Evolutionary conservation across 495 filamentous ascomycete species (phyloP).

Genomic region (Friedmanniomyces endolithicus): DNA sequence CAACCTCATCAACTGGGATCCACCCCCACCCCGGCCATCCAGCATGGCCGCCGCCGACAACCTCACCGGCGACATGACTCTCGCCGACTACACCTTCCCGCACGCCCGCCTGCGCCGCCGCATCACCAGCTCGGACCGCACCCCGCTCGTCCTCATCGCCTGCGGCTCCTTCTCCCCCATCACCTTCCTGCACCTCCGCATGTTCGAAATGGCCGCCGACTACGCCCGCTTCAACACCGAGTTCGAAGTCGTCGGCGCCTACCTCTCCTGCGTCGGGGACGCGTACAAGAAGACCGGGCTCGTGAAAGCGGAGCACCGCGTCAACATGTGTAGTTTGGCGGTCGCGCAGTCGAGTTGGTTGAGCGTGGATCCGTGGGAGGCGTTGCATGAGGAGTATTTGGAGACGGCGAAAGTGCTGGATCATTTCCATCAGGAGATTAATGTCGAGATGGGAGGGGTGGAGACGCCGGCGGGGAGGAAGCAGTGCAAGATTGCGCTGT

Average conservation of each 20-base stretch:
- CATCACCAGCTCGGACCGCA: conserved; percentile 44
- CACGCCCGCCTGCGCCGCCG: conserved; percentile 51
- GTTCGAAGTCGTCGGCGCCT: conserved; percentile 77
- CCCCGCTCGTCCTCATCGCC: conserved; percentile 54
- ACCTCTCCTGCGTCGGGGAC: conserved; percentile 68
- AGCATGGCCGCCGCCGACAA: conserved; percentile 13
- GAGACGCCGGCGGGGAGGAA: conserved; percentile 48
- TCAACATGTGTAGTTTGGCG: conserved; percentile 63
- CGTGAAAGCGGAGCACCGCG: conserved; percentile 59
- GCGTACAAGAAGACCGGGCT: conserved; percentile 86
- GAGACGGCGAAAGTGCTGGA: conserved; percentile 81
- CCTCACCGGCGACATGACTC: conserved; percentile 8
- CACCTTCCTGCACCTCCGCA: conserved; percentile 79
- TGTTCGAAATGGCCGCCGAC: conserved; percentile 87
- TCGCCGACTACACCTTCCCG: conserved; percentile 61
- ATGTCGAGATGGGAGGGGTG: conserved; percentile 61
- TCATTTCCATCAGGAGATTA: conserved; percentile 82
- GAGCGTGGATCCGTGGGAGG: conserved; percentile 62
- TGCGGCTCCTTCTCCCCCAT: conserved; percentile 85
- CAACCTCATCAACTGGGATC: not conserved
- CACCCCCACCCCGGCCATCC: conserved; percentile 2
- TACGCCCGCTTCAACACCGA: conserved; percentile 68
- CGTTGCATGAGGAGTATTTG: conserved; percentile 63
- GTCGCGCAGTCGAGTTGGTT: conserved; percentile 36
- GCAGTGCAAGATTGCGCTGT: conserved; percentile 54